Base-by-base conservation (phyloP, 257 asterid genomes). In the Lantana camara region DNA sequence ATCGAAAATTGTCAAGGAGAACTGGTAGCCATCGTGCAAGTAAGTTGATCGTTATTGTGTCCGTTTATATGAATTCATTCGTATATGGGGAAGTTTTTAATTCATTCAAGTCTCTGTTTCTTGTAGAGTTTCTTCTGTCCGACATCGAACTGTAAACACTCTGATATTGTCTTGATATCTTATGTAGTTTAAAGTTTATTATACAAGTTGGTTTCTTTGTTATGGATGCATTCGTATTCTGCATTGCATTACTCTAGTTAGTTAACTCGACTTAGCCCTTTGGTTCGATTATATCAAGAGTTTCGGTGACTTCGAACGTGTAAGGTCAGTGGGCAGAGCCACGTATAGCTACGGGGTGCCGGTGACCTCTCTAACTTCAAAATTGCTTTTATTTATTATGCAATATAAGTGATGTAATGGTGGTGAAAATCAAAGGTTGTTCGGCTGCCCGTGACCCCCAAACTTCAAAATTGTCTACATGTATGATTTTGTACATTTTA, bases 1-100 rank as follows among this genome's bases (percentile, higher is more conserved):
- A 75, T 83, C 89, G 0, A 88, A 85, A 71, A 83, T 88, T 57
- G 86, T 83, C 7, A 80, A 85, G 86, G 95, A 88, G 42, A 75
- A 88, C 73, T 88, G 96, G 96, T 89, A 86, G 85, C 59, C 12
- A 27, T 15, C 9, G 54, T 13, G 23, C 53, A n/a, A 15, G 29
- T 55, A 40, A 67, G 70, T 56, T 62, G 60, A 55, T 74, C n/a
- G 67, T 10, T 13, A 69, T 22, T 48, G 20, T 42, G 46, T 12
- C 29, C 22, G 35, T n/a, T 37, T 17, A 17, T 48, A 47, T 57
- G 66, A 44, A 16, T 63, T 76, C 66, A 49, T 69, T 61, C 34
- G 15, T 12, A 41, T 32, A 17, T 64, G 57, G 51, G 58, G 62
- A 49, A 37, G 57, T 40, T 70, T 35, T 35, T 67, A n/a, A 63